Base-by-base conservation (phyloP, 164 flowering plant species). In the Piper longum region DNA sequence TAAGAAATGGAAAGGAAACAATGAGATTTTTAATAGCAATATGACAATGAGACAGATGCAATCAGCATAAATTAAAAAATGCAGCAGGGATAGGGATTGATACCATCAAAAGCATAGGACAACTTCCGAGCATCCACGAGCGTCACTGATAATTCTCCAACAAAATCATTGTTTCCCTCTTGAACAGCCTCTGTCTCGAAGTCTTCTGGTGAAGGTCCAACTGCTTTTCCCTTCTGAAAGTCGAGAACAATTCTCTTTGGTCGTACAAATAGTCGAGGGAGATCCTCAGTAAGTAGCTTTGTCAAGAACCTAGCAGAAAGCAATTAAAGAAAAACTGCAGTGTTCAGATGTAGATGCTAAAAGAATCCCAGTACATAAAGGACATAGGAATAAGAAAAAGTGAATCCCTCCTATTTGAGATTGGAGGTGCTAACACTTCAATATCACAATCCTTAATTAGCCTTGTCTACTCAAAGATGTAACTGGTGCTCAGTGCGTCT, bases 281-380 rank as follows among this genome's bases (percentile, higher is more conserved):
- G 78, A 81, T 93, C 99, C 79, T 77, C 87, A n/a, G 99, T 93
- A 43, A 93, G 89, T 68, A 93, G 95, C 76, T 90, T 93, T 39
- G 75, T 90, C 86, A 93, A 81, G 75, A 93, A 90, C 97, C 99
- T 92, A 65, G 39, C 11, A 56, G 41, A 36, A 66, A 54, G 54
- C 43, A 48, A 56, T n/a, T 56, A 61, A 56, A 51, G 57, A 16
- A 55, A 13, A 19, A 62, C 12, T 51, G 26, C 1, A 55, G 5
- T 42, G 62, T 1, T 43, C 19, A 65, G 16, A 13, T 55, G 36
- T 26, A 26, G 36, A 26, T 26, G 36, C 36, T 26, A 26, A 26
- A 26, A 26, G 36, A 26, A 26, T 26, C 36, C 36, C 36, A 26
- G 36, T 26, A 26, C 36, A 26, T 26, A 26, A 26, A 26, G 36